Evolutionary conservation across 2,329 filamentous ascomycete species (phyloP).

Genomic region (Hypoxylon rubiginosum): DNA sequence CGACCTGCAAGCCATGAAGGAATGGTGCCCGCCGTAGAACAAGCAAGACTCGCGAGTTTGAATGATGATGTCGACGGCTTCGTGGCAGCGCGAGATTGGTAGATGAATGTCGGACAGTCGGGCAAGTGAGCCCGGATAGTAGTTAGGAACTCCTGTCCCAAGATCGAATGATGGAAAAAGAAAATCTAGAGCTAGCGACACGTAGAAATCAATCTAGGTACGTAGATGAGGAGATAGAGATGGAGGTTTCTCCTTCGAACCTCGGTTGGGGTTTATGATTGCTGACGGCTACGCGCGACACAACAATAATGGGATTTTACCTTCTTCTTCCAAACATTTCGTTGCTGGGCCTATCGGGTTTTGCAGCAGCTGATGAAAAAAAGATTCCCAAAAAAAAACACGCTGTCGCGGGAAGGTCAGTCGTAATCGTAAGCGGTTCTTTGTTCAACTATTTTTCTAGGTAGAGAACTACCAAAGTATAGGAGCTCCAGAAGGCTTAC

Average conservation of each 20-base stretch:
- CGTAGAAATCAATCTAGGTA: slow-evolving; percentile 23
- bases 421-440: slow-evolving; percentile 26
- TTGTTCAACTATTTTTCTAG: slow-evolving; percentile 31
- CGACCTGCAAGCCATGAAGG: slow-evolving; percentile 67
- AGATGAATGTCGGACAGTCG: slow-evolving; percentile 27
- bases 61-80: slow-evolving; percentile 3
- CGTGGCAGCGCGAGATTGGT: slow-evolving; percentile 16
- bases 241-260: slow-evolving; percentile 30
- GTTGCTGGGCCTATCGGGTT: slow-evolving; percentile 26
- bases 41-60: slow-evolving; percentile 29
- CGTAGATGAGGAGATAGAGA: slow-evolving; percentile 10
- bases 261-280: slow-evolving; percentile 38
- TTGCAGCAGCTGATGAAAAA: slow-evolving; percentile 15
- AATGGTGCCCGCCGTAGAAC: slow-evolving; percentile 42
- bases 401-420: slow-evolving; percentile 31
- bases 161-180: slow-evolving; percentile 1
- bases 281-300: slow-evolving; percentile 35
- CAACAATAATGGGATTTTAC: slow-evolving; percentile 29
- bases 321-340: slow-evolving; percentile 33
- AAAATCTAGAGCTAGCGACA: slow-evolving; percentile 16
- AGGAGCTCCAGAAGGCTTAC: slow-evolving; percentile 37
- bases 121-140: slow-evolving; percentile 31
- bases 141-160: slow-evolving; percentile 6
- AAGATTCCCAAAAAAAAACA: slow-evolving; percentile 29
- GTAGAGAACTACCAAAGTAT: background rate